Evolutionary conservation across 768 basidiomycete species (phyloP).

Genomic region (Xanthoconium stramineum): DNA sequence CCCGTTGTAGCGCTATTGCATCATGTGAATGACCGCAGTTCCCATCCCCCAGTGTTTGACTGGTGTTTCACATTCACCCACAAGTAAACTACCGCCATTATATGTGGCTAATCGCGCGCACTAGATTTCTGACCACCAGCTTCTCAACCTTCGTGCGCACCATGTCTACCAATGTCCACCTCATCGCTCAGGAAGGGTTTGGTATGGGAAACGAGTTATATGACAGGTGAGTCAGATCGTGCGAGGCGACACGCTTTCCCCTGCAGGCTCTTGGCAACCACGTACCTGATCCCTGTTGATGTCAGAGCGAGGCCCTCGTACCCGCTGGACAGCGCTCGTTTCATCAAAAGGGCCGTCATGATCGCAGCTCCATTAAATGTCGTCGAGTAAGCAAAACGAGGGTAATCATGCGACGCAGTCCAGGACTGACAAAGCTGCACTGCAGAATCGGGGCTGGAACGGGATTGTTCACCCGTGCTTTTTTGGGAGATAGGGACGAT

Average conservation of each 20-base stretch:
- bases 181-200: slow-evolving; percentile 70
- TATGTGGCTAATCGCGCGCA: too few relatives aligned
- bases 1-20: neutral
- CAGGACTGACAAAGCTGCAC: neutral
- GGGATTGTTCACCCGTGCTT: slow-evolving; percentile 83
- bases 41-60: too few relatives aligned
- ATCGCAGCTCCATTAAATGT: slow-evolving; percentile 48
- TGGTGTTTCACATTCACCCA: too few relatives aligned
- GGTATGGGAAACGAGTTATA: slow-evolving; percentile 78
- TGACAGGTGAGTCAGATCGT: slow-evolving; percentile 33
- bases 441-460: slow-evolving; percentile 79
- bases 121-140: too few relatives aligned
- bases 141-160: neutral
- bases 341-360: slow-evolving; percentile 51
- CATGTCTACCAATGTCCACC: slow-evolving; percentile 50
- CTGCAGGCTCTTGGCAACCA: neutral
- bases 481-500: slow-evolving; percentile 64
- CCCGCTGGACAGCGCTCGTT: slow-evolving; percentile 56
- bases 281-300: too few relatives aligned
- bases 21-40: too few relatives aligned
- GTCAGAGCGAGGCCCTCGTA: slow-evolving; percentile 80
- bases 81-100: too few relatives aligned
- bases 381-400: slow-evolving; percentile 54
- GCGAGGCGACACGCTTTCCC: too few relatives aligned
- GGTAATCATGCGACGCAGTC: neutral